A percentile compares a stretch with the other conserved stretches of the same genome.
Evolutionary conservation across 208 protist genomes (phyloP).

Genomic region (Wallacemonas sp.): DNA sequence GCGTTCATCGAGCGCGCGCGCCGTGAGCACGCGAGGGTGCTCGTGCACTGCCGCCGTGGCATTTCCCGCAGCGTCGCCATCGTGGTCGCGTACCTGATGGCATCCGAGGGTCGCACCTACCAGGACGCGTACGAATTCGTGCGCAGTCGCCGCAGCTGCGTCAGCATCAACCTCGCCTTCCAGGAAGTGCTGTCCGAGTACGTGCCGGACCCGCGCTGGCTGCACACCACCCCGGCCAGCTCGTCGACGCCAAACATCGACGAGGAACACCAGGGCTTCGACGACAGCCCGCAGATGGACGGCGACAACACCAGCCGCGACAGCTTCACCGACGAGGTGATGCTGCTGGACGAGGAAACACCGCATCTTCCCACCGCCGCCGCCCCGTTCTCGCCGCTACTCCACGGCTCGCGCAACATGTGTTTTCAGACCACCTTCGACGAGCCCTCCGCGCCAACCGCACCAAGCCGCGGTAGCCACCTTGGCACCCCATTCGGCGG

Average conservation of each 20-base stretch:
- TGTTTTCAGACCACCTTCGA: background rate
- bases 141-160: conserved; percentile 44
- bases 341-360: conserved; percentile 10
- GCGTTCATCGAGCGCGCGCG: conserved; percentile 64
- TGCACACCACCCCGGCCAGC: background rate
- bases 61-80: conserved; percentile 79
- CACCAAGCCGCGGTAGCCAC: background rate
- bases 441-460: background rate
- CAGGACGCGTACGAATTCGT: conserved; percentile 56
- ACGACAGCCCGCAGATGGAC: background rate
- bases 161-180: conserved; percentile 84
- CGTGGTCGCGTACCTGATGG: conserved; percentile 85
- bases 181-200: conserved; percentile 58
- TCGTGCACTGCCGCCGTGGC: conserved; percentile 85
- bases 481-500: background rate
- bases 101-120: conserved; percentile 49
- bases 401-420: background rate
- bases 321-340: conserved; percentile 12
- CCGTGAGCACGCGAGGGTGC: conserved; percentile 42
- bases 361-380: background rate
- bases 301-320: conserved; percentile 1
- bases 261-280: background rate
- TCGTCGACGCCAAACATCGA: background rate
- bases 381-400: conserved; percentile 3
- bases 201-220: conserved; percentile 18